A percentile compares a stretch with the other conserved stretches of the same genome.
Evolutionary conservation across 2,329 filamentous ascomycete genomes (phyloP).

Genomic region (Lasiodiplodia gonubiensis): DNA sequence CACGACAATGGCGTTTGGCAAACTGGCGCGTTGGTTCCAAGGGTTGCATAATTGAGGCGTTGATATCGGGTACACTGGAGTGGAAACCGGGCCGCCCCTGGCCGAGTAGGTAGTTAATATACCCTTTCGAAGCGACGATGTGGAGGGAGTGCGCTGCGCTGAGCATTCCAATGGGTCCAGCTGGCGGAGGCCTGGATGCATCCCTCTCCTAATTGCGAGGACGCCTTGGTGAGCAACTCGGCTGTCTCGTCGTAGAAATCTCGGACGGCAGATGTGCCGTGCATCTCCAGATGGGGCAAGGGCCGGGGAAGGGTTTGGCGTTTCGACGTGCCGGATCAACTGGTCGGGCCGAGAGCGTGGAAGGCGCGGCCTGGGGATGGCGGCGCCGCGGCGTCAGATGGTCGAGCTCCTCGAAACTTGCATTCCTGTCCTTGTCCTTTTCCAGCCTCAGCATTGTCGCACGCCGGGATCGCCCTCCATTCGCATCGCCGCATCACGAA

Average conservation of each 20-base stretch:
- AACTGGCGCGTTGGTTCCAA: background rate
- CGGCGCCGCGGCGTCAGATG: background rate
- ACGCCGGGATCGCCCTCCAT: background rate
- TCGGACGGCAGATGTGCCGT: background rate
- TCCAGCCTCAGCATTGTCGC: slow-evolving; percentile 15
- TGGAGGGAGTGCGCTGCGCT: no score
- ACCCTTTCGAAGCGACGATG: slow-evolving; percentile 3
- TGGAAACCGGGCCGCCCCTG: background rate
- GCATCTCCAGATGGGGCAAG: slow-evolving; percentile 8
- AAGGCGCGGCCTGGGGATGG: slow-evolving; percentile 9
- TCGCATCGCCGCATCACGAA: slow-evolving; percentile 1
- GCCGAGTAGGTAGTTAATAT: background rate
- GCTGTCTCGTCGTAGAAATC: no score
- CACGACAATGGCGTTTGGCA: background rate
- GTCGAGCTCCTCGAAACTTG: slow-evolving; percentile 19
- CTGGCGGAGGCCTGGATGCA: background rate
- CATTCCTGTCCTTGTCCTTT: slow-evolving; percentile 15
- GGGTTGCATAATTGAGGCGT: slow-evolving; percentile 12
- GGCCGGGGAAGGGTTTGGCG: background rate
- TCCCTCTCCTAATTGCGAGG: background rate
- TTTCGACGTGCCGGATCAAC: background rate
- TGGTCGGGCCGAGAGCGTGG: slow-evolving; percentile 2
- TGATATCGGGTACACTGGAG: background rate
- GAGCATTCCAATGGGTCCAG: no score
- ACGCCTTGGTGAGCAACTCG: background rate